Base-by-base conservation (phyloP, 2,329 filamentous ascomycete species). In the Hypoxylon sp. region DNA sequence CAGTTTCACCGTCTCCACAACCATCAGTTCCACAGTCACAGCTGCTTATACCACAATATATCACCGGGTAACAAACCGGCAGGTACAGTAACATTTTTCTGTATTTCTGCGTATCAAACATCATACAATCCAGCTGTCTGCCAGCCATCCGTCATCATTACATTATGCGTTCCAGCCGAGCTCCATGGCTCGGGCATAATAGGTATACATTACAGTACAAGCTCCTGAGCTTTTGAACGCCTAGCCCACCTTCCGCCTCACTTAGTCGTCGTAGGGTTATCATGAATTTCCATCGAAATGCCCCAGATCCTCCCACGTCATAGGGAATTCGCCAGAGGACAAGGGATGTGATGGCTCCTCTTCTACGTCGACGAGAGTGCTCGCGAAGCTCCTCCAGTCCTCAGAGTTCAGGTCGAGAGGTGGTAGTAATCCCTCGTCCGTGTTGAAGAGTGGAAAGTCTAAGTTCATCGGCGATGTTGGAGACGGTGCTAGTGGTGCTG, bases 361-460 rank as follows among this genome's bases (percentile, higher is more conserved):
- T 45, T 71, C 64, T n/a, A 54, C 52, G 5, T 68, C 70, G 27
- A 75, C 67, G 2, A 75, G 63, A 1, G 74, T 74, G 34, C 72
- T 75, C 11, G 74, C 67, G 57, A 74, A 74, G 58, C 74, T 74
- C 29, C 63, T 68, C 74, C 74, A 75, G 29, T 75, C 74, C 8
- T 65, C 74, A 30, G 70, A 67, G 19, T 53, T 56, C 8, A 74
- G 67, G 21, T 74, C 70, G 19, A 72, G 72, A 5, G 72, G 69
- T 14, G 71, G 69, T 8, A 75, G 63, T 16, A 71, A 14, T 21
- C 53, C 54, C 57, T 67, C 56, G 8, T 60, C 60, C 5, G 46
- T 45, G 53, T 39, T 62, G 52, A 68, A 72, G 6, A 65, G 8
- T 1, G 68, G 70, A 41, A 73, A 74, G 32, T 74, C 73, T 8